Conservation (phyloP, 805 yeast genomes). For the Candida chauliodis region DNA sequence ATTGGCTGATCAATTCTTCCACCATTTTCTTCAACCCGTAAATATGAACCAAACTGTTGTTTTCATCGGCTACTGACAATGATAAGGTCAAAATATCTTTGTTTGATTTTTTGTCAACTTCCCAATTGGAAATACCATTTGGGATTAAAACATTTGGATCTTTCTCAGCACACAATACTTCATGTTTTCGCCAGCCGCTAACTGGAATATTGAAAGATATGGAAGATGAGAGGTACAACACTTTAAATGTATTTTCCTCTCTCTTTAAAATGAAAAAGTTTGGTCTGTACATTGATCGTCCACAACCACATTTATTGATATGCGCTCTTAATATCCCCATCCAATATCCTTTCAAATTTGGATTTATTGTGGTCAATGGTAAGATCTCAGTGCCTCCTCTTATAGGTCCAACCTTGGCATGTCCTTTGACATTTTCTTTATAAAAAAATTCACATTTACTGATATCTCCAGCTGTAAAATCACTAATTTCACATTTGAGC, state of each 20-base stretch:
- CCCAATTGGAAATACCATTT: slow-evolving; percentile 25
- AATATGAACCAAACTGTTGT: slow-evolving; percentile 30
- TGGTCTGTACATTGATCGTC: slow-evolving; percentile 35
- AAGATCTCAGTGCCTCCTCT: slow-evolving; percentile 36
- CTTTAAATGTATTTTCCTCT: slow-evolving; percentile 15
- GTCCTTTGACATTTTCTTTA: slow-evolving; percentile 7
- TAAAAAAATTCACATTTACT: slow-evolving; percentile 6
- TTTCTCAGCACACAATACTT: slow-evolving; percentile 20
- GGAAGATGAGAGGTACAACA: slow-evolving; percentile 30
- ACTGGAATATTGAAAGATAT: slow-evolving; percentile 29
- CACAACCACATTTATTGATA: slow-evolving; percentile 35
- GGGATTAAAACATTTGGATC: slow-evolving; percentile 32
- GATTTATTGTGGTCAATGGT: slow-evolving; percentile 15
- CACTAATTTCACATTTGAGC: slow-evolving; percentile 21
- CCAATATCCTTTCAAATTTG: slow-evolving; percentile 21
- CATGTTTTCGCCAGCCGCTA: slow-evolving; percentile 23
- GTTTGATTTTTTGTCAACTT: neutral
- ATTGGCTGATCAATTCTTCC: neutral
- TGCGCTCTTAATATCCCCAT: slow-evolving; percentile 40
- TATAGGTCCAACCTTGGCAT: slow-evolving; percentile 25
- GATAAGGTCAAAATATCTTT: slow-evolving; percentile 30
- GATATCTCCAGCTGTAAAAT: slow-evolving; percentile 9
- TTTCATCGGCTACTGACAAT: slow-evolving; percentile 33
- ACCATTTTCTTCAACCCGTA: slow-evolving; percentile 18
- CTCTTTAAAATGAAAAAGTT: slow-evolving; percentile 29